Base-by-base conservation (phyloP, 768 basidiomycete species). In the Auricularia cornea region DNA sequence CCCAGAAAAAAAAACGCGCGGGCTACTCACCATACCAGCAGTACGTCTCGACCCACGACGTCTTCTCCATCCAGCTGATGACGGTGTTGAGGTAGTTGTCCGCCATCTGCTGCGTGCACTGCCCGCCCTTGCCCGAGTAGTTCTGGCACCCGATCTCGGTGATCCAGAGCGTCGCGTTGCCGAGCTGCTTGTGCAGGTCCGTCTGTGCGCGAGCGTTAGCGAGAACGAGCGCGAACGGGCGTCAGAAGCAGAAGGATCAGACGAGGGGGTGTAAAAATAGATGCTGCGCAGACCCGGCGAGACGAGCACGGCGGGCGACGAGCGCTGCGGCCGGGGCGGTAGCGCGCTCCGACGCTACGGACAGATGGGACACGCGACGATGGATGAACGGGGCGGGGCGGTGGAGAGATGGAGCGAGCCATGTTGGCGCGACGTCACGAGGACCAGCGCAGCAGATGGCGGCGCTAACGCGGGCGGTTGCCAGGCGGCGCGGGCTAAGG, bases 111-210 rank as follows among this genome's bases (percentile, higher is more conserved):
- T 59, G 30, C n/a, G 57, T 59, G 57, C 57, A 59, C 29, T 59
- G 33, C 33, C 26, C 28, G 57, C 26, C 26, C 30, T 59, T 59
- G 57, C 57, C 57, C 18, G n/a, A 26, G 33, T 59, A 59, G 33
- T 59, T 28, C 57, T 31, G 29, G 57, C 57, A 59, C 18, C 57
- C 57, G 57, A 59, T 59, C 57, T 59, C 57, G 20, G 57, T 59
- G 20, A 59, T 28, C 57, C 57, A 59, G 20, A 59, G 57, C 57
- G 29, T 18, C 57, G 28, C 28, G n/a, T 38, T 38, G 35, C 26
- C n/a, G 16, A 35, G 57, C 28, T 48, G 44, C 20, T 48, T 48
- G 44, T 48, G 44, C 44, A 48, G 44, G 44, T 48, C 44, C 20
- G 44, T 48, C 44, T 48, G 44, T 1, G 1, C 1, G 35, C 44